Conservation (phyloP, 2,329 filamentous ascomycete species). For the Botrytis aclada region DNA sequence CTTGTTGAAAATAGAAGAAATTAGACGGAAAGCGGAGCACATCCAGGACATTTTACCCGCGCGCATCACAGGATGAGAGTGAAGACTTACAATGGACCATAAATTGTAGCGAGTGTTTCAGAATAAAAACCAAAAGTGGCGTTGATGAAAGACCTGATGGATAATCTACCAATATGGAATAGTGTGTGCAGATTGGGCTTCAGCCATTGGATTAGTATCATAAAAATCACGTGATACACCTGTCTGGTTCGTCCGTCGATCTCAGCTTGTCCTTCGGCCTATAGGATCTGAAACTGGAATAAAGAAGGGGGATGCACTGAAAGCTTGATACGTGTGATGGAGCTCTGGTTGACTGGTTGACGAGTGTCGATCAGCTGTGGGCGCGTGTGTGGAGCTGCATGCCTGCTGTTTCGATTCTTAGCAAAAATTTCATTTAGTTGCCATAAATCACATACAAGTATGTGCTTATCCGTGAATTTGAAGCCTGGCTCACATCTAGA, state of each 20-base stretch:
- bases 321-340: not conserved
- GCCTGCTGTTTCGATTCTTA: not conserved
- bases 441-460: not conserved
- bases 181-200: not conserved
- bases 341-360: not conserved
- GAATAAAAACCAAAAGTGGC: not conserved
- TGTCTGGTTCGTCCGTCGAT: not conserved
- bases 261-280: not conserved
- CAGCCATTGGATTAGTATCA: not conserved
- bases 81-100: not conserved
- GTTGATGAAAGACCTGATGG: not conserved
- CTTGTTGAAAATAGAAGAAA: not conserved
- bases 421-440: not conserved
- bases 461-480: not conserved
- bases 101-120: not conserved
- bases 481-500: not conserved
- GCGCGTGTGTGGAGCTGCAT: not conserved
- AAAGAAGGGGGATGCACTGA: not conserved
- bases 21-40: not conserved
- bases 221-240: not conserved
- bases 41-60: not conserved
- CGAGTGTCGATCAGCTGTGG: not conserved
- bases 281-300: not conserved
- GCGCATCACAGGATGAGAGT: not conserved
- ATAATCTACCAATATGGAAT: not conserved